Base-by-base conservation (phyloP, 2,329 filamentous ascomycete species). In the Epichloe aotearoae region DNA sequence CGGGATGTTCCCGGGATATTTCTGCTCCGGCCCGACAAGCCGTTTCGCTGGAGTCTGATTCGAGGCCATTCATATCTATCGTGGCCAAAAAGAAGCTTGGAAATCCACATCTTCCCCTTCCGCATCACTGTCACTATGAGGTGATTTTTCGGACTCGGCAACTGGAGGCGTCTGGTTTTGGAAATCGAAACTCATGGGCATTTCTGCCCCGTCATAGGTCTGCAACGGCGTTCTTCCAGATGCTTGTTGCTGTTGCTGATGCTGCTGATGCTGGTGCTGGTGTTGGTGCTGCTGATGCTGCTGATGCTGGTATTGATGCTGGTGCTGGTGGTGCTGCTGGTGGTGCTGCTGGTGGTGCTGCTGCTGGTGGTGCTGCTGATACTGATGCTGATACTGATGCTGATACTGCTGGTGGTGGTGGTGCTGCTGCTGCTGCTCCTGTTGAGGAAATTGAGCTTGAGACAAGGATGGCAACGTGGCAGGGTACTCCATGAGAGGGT, bases 371-470 rank as follows among this genome's bases (percentile, higher is more conserved):
- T 26, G 26, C 26, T 26, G 26, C 0, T 26, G 26, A 2, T 30
- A 8, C 0, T 30, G 26, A 0, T 30, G 26, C 2, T 30, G 26
- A 0, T 30, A 8, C 3, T 30, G 26, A 0, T 30, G 26, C 2
- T 26, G 26, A 0, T 26, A n/a, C 1, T 26, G 7, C 1, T 30
- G 26, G 0, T 30, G 26, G 1, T 30, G 26, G 1, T 30, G 26
- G 7, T 30, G 26, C 0, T 30, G 26, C 26, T 30, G 26, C 2
- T 30, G 26, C 2, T 30, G 26, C 8, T 30, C 8, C 8, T 30
- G 26, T 8, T 30, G 26, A 10, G 26, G 10, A 3, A 10, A 30
- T 30, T 5, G 8, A 14, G 5, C 5, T 19, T 20, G 40, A 11
- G 19, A 15, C 8, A 1, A 12, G 15, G 19, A 10, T 15, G 12